Percentiles rank a stretch among this genome's conserved stretches.
These are phyloP conservation scores for Chaetomium fimeti DNA, from an alignment of 495 filamentous ascomycete species.

Conservation along the genomic window DNA sequence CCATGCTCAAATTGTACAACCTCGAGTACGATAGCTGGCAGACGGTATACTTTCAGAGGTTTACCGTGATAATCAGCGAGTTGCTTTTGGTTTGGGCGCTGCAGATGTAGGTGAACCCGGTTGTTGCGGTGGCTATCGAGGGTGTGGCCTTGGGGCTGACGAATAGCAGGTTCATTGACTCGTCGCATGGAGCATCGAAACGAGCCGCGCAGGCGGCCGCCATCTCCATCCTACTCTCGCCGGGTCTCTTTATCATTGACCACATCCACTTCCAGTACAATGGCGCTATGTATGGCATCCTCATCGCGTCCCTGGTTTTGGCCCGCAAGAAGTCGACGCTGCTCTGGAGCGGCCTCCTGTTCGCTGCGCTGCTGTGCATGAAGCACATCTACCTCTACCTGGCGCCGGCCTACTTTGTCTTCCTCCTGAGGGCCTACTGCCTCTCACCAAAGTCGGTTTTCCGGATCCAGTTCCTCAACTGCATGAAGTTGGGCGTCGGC, in stretches of 20 bases:
- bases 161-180: conserved; percentile 63
- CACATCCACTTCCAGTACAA: conserved; percentile 99
- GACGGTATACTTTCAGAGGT: conserved; percentile 88
- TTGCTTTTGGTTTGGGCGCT: conserved; percentile 82
- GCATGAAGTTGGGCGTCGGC: conserved; percentile 73
- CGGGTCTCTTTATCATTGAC: conserved; percentile 93
- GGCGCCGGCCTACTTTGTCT: conserved; percentile 94
- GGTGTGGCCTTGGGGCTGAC: conserved; percentile 21
- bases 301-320: conserved; percentile 80
- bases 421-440: conserved; percentile 79
- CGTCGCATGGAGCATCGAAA: conserved; percentile 60
- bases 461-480: conserved; percentile 72
- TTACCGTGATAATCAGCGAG: conserved; percentile 85
- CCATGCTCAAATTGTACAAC: conserved; percentile 78
- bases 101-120: conserved; percentile 53
- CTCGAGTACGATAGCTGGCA: conserved; percentile 84
- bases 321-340: conserved; percentile 74
- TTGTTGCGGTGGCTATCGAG: conserved; percentile 4
- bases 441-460: conserved; percentile 76
- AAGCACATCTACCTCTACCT: conserved; percentile 99
- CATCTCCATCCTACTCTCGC: conserved; percentile 85
- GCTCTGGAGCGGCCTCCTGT: conserved; percentile 74
- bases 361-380: conserved; percentile 82
- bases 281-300: conserved; percentile 87
- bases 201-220: conserved; percentile 83